Conservation (phyloP, 2,329 filamentous ascomycete species). For the Trichoderma guizhouense region DNA sequence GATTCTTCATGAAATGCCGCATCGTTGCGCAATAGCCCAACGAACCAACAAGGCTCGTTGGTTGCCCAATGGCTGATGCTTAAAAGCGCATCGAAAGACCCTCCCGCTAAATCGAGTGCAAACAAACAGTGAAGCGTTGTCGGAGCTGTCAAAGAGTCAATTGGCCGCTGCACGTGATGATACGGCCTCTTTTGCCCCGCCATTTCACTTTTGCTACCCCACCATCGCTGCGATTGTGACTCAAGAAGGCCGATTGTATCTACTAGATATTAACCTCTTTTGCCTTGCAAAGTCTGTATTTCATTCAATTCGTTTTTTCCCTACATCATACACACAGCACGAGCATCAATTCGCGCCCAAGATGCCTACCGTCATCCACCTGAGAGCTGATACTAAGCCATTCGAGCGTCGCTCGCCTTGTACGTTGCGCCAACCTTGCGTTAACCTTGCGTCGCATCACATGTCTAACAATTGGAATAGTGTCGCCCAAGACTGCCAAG, state of each 20-base stretch:
- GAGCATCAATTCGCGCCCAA: neutral
- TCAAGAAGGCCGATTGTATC: neutral
- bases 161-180: neutral
- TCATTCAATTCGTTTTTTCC: neutral
- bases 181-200: neutral
- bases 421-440: neutral
- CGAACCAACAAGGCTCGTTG: neutral
- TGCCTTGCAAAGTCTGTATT: neutral
- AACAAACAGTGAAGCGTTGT: neutral
- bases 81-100: neutral
- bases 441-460: neutral
- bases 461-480: neutral
- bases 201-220: neutral
- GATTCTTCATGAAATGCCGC: neutral
- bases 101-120: neutral
- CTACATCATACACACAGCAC: neutral
- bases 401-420: neutral
- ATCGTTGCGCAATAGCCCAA: neutral
- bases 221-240: neutral
- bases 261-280: neutral
- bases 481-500: slow-evolving; percentile 27
- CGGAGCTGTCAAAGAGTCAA: neutral
- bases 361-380: neutral
- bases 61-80: neutral
- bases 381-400: neutral